Percentiles rank a stretch among this genome's conserved stretches.
Evolutionary conservation across 139 green algal genomes (phyloP).

Genomic region (Tetradesmus obliquus): DNA sequence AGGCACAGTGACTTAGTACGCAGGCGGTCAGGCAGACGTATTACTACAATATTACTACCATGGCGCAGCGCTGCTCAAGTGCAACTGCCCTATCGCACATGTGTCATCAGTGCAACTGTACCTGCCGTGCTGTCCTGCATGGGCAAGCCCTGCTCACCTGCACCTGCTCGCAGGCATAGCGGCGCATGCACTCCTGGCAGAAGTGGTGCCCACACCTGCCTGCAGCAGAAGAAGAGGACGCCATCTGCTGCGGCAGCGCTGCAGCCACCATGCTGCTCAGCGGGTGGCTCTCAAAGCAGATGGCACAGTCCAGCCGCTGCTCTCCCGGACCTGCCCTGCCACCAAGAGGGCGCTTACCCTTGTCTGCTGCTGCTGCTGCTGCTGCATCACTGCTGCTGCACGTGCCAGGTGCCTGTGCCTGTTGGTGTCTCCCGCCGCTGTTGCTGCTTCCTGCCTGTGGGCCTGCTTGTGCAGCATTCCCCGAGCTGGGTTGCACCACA

Average conservation of each 20-base stretch:
- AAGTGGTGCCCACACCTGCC: conserved; percentile 50
- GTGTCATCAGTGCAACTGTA: no score
- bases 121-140: neutral
- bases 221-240: neutral
- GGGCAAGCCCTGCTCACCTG: neutral
- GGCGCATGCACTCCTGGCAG: conserved; percentile 55
- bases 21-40: no score
- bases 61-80: no score
- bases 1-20: no score
- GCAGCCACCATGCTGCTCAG: conserved; percentile 29
- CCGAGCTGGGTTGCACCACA: neutral
- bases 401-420: neutral
- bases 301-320: conserved; percentile 13
- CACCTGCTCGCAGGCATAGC: conserved; percentile 50
- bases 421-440: neutral
- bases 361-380: conserved; percentile 10
- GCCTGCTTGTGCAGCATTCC: neutral
- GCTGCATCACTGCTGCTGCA: neutral
- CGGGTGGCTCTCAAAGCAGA: conserved; percentile 39
- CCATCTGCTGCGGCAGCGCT: neutral
- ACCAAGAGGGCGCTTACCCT: neutral
- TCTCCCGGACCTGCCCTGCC: neutral
- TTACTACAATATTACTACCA: no score
- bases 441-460: neutral
- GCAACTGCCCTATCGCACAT: no score